These are phyloP conservation scores for Chenopodium album DNA, from an alignment of 148 eudicot species.

Conservation along the genomic window DNA sequence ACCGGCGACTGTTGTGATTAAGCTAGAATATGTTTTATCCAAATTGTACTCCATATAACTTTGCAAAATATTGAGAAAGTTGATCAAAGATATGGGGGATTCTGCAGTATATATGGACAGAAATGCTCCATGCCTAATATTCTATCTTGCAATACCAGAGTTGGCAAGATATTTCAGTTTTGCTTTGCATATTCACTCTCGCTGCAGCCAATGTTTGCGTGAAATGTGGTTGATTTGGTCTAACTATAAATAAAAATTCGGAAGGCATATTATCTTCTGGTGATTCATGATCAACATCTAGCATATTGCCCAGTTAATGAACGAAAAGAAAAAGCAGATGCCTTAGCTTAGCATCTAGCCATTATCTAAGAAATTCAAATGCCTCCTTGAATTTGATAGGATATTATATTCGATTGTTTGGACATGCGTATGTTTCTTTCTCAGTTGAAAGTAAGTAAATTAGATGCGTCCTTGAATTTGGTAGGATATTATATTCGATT, in stretches of 20 bases:
- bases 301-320: background rate
- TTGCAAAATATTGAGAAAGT: background rate
- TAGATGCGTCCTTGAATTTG: background rate
- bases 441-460: background rate
- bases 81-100: background rate
- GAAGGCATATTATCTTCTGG: background rate
- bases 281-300: background rate
- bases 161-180: background rate
- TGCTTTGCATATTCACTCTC: background rate
- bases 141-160: background rate
- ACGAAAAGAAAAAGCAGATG: background rate
- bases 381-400: background rate
- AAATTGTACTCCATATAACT: no score
- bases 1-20: no score
- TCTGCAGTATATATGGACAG: background rate
- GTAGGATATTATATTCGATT: background rate
- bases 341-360: background rate
- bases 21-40: background rate
- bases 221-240: background rate
- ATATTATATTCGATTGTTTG: background rate
- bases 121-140: background rate
- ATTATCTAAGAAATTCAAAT: background rate
- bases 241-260: background rate
- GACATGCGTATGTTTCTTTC: background rate
- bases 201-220: background rate